Percentiles rank a stretch among this genome's conserved stretches.
Evolutionary conservation across 768 basidiomycete species (phyloP).

Genomic region (Clathrus columnatus): DNA sequence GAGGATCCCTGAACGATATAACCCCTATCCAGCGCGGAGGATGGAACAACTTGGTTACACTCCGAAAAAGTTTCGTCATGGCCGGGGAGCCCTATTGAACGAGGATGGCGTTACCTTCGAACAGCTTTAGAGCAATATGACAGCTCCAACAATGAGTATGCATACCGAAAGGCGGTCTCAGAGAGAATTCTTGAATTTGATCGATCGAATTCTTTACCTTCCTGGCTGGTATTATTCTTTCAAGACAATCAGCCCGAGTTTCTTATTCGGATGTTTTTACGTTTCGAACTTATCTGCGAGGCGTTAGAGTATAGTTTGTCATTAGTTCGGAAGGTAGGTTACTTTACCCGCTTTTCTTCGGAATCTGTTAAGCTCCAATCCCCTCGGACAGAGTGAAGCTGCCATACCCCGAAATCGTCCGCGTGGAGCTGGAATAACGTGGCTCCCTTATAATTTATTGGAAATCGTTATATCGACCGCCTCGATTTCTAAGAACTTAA

Average conservation of each 20-base stretch:
- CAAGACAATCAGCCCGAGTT: constrained; percentile 75
- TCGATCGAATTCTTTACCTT: constrained; percentile 50
- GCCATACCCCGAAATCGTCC: constrained; percentile 44
- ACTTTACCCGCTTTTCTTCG: neutral
- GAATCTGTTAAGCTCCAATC: constrained; percentile 11
- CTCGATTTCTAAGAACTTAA: constrained; percentile 41
- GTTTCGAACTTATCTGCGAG: constrained; percentile 69
- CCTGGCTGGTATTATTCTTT: constrained; percentile 74
- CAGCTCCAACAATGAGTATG: constrained; percentile 54
- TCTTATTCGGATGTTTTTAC: constrained; percentile 69
- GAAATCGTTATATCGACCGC: constrained; percentile 73
- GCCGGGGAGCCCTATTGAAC: constrained; percentile 69
- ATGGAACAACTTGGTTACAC: constrained; percentile 74
- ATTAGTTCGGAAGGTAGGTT: constrained; percentile 62
- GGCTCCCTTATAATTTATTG: constrained; percentile 77
- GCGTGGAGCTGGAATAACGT: constrained; percentile 52
- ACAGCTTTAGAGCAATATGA: constrained; percentile 75
- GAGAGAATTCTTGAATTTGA: constrained; percentile 70
- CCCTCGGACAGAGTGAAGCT: constrained; percentile 29
- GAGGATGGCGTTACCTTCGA: constrained; percentile 86
- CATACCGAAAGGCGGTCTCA: constrained; percentile 67
- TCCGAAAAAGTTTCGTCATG: constrained; percentile 75
- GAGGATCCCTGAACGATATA: neutral
- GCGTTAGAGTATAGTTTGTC: constrained; percentile 68
- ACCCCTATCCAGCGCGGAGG: constrained; percentile 53